Evolutionary conservation across 371 early-diverging fungal species (phyloP).

Genomic region (Phascolomyces articulosus): DNA sequence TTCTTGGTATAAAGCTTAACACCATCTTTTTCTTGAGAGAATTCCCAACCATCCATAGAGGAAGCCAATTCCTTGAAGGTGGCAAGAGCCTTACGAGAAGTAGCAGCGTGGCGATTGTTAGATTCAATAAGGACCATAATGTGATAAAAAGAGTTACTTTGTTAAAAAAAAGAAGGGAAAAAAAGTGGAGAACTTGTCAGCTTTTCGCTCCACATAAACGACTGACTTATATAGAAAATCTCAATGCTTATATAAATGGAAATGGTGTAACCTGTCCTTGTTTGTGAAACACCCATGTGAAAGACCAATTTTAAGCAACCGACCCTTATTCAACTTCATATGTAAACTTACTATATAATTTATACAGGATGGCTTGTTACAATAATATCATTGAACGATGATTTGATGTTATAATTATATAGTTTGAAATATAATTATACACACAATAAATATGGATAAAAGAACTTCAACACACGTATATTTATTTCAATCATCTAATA

Average conservation of each 20-base stretch:
- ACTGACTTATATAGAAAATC: constrained; percentile 10
- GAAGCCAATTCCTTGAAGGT: constrained; percentile 29
- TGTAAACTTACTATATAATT: too few species aligned
- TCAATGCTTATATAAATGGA: neutral
- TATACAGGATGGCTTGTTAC: too few species aligned
- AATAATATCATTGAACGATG: too few species aligned
- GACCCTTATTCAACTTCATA: constrained; percentile 1
- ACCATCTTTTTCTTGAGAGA: constrained; percentile 24
- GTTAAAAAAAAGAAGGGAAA: constrained; percentile 1
- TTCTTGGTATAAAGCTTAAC: constrained; percentile 28
- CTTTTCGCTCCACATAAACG: neutral
- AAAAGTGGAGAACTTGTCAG: neutral
- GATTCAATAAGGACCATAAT: constrained; percentile 32
- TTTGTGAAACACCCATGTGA: constrained; percentile 6
- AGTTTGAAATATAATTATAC: too few species aligned
- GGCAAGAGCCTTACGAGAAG: constrained; percentile 22
- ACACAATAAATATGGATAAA: too few species aligned
- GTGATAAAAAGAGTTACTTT: neutral
- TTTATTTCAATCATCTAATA: too few species aligned
- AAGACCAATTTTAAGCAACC: neutral
- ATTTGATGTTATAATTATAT: too few species aligned
- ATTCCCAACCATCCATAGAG: constrained; percentile 23
- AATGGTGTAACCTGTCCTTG: neutral
- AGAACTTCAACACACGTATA: too few species aligned
- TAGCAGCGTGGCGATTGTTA: constrained; percentile 32